Evolutionary conservation across 2,329 filamentous ascomycete genomes (phyloP), one percentile per base, ranked within the genome.

Genomic region (Nannizziopsis barbatae): DNA sequence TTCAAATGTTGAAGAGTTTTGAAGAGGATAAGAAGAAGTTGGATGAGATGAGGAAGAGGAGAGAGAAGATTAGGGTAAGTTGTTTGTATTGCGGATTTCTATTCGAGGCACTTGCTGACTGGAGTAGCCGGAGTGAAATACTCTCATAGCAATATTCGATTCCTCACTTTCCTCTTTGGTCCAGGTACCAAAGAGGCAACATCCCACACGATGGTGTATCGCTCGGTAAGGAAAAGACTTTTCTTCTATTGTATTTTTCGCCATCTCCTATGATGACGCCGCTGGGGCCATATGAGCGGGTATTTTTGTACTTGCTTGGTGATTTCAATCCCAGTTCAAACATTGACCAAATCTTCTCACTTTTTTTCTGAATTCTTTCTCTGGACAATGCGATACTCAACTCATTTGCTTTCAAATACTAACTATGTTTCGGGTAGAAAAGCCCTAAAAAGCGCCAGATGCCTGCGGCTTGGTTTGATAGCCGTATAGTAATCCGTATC

Each of bases 11-110:
- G 56, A 80, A 72, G 67, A 74, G 75, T 60, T 93, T 92, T 63
- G 83, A 88, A 60, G 80, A 86, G 63, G 86, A 92, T 69, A 76
- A 76, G 67, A 78, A 71, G 69, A 84, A 78, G 67, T 75, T 92
- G 41, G 72, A 75, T 58, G 79, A 79, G 49, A 81, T 89, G 80
- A 80, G 77, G 66, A 76, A 75, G 64, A 76, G 78, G 67, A 77
- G 77, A 60, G 76, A 78, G 15, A 80, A 74, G 61, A 77, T 84
- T 58, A 71, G 71, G 61, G 68, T 71, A 55, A 54, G 63, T 50
- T 46, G 8, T 5, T 22, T 12, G 4, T 14, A 10, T 18, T 20
- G 31, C 27, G 14, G 8, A 3, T 11, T 45, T 35, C 27, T 6
- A 32, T 37, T 5, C 11, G 2, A 33, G 9, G 8, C 27, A 42